These are phyloP conservation scores for Exophiala spinifera DNA, from an alignment of 2,329 filamentous ascomycete species.

Conservation along the genomic window DNA sequence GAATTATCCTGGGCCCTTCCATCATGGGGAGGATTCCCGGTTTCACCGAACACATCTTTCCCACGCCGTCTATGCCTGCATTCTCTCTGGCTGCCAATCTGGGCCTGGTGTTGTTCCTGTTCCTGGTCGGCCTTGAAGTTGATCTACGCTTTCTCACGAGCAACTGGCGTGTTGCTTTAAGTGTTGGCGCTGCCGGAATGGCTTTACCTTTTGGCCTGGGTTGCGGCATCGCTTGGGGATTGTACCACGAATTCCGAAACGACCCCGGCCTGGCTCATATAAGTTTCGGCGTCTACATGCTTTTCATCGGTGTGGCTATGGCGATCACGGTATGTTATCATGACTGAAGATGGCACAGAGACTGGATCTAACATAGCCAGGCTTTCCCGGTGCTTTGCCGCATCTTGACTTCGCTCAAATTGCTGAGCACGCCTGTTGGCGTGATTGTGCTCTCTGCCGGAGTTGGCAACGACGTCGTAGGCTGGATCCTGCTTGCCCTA, in stretches of 20 bases:
- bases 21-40: conserved; percentile 82
- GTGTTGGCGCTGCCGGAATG: conserved; percentile 77
- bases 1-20: conserved; percentile 79
- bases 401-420: conserved; percentile 85
- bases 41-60: conserved; percentile 75
- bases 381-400: conserved; percentile 87
- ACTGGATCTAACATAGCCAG: conserved; percentile 33
- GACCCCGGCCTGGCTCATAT: conserved; percentile 58
- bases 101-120: conserved; percentile 79
- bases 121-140: conserved; percentile 83
- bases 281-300: conserved; percentile 60
- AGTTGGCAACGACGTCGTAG: conserved; percentile 86
- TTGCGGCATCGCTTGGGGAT: conserved; percentile 73
- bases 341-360: background rate
- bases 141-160: conserved; percentile 72
- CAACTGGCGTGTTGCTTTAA: conserved; percentile 77
- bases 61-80: conserved; percentile 68
- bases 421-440: conserved; percentile 78
- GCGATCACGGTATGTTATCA: conserved; percentile 70
- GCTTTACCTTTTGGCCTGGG: conserved; percentile 78
- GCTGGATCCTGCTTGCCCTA: conserved; percentile 88
- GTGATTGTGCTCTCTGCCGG: conserved; percentile 86
- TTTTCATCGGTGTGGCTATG: conserved; percentile 90
- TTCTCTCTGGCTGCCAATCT: conserved; percentile 77
- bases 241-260: conserved; percentile 69